Evolutionary conservation across 2,329 filamentous ascomycete genomes (phyloP).

Genomic region (Helicocarpus griseus): DNA sequence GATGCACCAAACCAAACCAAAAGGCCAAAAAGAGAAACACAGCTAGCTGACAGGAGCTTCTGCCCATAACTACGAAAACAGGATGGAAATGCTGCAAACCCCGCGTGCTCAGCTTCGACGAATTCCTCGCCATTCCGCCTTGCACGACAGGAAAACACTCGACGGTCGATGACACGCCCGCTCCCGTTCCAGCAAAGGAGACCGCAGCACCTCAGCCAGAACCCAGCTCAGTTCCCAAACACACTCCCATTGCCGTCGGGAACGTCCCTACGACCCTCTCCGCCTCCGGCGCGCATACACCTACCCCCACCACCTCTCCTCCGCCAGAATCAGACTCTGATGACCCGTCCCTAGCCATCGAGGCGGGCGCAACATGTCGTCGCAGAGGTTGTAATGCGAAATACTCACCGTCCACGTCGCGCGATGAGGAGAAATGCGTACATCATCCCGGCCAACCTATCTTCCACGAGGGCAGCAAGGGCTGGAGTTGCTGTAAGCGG

Average conservation of each 20-base stretch:
- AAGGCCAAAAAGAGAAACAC: too few relatives aligned
- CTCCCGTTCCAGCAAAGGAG: slow-evolving; percentile 35
- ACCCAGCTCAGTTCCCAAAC: slow-evolving; percentile 8
- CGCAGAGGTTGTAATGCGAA: slow-evolving; percentile 61
- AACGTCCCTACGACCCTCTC: slow-evolving; percentile 20
- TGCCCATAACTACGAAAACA: slow-evolving; percentile 28
- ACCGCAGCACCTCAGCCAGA: slow-evolving; percentile 15
- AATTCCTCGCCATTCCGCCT: slow-evolving; percentile 86
- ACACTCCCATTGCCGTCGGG: slow-evolving; percentile 13
- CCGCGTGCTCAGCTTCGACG: slow-evolving; percentile 92
- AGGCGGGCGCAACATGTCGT: slow-evolving; percentile 65
- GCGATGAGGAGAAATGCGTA: slow-evolving; percentile 67
- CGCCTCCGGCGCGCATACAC: slow-evolving; percentile 21
- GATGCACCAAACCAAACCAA: not conserved
- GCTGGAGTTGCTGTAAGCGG: slow-evolving; percentile 93
- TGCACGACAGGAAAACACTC: slow-evolving; percentile 92
- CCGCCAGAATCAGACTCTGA: slow-evolving; percentile 78
- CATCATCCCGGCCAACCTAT: slow-evolving; percentile 85
- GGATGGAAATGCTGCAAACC: slow-evolving; percentile 99
- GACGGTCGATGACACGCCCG: slow-evolving; percentile 65
- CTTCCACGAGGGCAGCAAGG: slow-evolving; percentile 97
- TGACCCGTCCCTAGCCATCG: slow-evolving; percentile 63
- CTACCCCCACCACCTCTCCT: slow-evolving; percentile 35
- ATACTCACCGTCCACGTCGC: slow-evolving; percentile 50
- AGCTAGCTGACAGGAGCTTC: not conserved